Percentiles rank a stretch among this genome's conserved stretches.
phyloP scores from a whole-genome alignment of 345 rosid genomes.

The Dipteronia sinensis region DNA sequence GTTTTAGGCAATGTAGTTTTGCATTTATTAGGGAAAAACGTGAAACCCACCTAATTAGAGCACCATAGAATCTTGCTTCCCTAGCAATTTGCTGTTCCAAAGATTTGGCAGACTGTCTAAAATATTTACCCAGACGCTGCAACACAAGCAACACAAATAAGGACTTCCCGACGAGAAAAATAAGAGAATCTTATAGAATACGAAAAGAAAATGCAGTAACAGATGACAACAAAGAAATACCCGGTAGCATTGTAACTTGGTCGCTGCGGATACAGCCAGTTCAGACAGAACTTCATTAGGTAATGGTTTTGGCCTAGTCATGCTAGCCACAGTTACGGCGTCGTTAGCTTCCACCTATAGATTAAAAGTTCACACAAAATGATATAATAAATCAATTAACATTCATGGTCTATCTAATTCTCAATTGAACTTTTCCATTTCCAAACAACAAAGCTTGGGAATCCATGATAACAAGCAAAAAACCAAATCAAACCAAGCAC shows the following conservation, averaged over 20 bases:
- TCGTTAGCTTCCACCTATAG: conserved; percentile 85
- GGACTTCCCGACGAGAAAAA: conserved; percentile 3
- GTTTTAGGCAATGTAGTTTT: background rate
- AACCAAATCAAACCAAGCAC: background rate
- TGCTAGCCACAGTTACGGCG: conserved; percentile 78
- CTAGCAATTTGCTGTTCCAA: conserved; percentile 78
- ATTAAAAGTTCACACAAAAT: background rate
- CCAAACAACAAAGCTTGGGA: background rate
- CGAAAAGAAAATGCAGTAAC: conserved; percentile 11
- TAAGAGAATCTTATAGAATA: conserved; percentile 1
- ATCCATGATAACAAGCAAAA: background rate
- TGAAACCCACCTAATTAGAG: conserved; percentile 73
- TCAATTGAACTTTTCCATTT: background rate
- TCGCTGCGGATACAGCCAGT: conserved; percentile 83
- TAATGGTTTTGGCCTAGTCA: conserved; percentile 78
- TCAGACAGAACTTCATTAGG: conserved; percentile 77
- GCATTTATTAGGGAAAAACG: background rate
- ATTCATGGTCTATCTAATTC: background rate
- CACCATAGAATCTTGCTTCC: conserved; percentile 97
- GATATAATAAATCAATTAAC: background rate
- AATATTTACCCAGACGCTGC: conserved; percentile 90
- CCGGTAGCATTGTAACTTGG: conserved; percentile 85
- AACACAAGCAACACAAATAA: conserved; percentile 14
- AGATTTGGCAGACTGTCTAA: conserved; percentile 88
- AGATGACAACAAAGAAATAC: conserved; percentile 37